phyloP scores from a whole-genome alignment of 2,329 filamentous ascomycete species.

The Aspergillus hiratsukae region DNA sequence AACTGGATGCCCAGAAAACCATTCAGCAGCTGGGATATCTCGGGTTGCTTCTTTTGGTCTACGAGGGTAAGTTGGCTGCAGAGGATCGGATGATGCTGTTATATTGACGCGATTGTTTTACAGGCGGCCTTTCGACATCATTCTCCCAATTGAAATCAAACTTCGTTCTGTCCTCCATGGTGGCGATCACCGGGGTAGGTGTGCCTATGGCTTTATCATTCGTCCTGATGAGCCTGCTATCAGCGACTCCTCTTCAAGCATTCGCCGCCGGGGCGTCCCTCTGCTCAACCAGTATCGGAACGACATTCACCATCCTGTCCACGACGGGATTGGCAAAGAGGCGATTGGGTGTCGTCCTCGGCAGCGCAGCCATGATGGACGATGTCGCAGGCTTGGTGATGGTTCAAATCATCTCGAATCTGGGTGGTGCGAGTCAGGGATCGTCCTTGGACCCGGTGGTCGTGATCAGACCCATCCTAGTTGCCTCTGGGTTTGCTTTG shows the following conservation, averaged over 20 bases:
- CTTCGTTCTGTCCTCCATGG: constrained; percentile 53
- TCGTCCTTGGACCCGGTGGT: constrained; percentile 35
- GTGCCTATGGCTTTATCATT: constrained; percentile 65
- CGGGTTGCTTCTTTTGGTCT: constrained; percentile 67
- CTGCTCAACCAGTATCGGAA: constrained; percentile 70
- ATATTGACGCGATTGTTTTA: not conserved
- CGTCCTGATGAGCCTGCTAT: constrained; percentile 47
- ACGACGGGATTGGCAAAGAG: constrained; percentile 56
- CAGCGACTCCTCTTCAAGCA: constrained; percentile 54
- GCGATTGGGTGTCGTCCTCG: constrained; percentile 59
- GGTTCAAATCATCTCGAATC: constrained; percentile 66
- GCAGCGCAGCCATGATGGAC: constrained; percentile 74
- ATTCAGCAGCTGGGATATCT: constrained; percentile 67
- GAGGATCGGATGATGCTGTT: not conserved
- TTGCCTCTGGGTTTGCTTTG: constrained; percentile 39
- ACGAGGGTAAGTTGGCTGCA: constrained; percentile 51
- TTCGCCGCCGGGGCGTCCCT: constrained; percentile 71
- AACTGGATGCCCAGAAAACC: constrained; percentile 46
- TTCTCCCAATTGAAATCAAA: constrained; percentile 56
- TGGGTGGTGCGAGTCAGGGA: constrained; percentile 58
- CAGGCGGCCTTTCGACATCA: constrained; percentile 25
- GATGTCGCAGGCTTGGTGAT: constrained; percentile 74
- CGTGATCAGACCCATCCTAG: constrained; percentile 49
- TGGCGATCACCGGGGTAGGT: constrained; percentile 63
- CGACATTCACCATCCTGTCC: constrained; percentile 60